Percentiles rank a stretch among this genome's conserved stretches.
Conservation (phyloP, 371 early-diverging fungal genomes). For the Umbelopsis sp. region DNA sequence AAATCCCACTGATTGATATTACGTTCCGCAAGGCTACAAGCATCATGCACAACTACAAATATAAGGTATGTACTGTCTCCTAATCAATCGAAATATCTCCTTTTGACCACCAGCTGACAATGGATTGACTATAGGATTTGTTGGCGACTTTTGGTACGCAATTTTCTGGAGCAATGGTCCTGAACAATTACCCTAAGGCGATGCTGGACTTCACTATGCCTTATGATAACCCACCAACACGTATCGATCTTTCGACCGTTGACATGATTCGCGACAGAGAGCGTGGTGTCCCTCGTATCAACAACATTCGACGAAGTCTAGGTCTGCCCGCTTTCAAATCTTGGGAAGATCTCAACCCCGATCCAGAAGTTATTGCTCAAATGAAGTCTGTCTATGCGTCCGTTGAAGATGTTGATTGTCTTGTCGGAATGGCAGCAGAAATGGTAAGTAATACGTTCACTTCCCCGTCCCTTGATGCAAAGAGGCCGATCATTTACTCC, state of each 20-base stretch:
- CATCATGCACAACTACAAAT: slow-evolving; percentile 11
- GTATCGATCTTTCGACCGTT: not conserved
- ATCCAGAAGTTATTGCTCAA: not conserved
- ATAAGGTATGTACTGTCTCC: not conserved
- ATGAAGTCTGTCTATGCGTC: not conserved
- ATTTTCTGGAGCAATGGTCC: not conserved
- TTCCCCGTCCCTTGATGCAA: not conserved
- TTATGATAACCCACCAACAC: not conserved
- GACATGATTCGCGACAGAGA: slow-evolving; percentile 10
- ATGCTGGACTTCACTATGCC: slow-evolving; percentile 5
- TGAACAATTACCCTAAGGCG: slow-evolving; percentile 1
- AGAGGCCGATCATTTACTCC: not conserved
- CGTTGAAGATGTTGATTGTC: slow-evolving; percentile 2
- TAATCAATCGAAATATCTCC: not conserved
- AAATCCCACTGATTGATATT: not conserved
- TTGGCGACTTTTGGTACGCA: slow-evolving; percentile 3
- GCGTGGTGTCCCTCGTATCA: slow-evolving; percentile 7
- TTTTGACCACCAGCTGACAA: not conserved
- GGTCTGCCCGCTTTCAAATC: not conserved
- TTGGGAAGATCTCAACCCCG: not conserved
- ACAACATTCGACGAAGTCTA: slow-evolving; percentile 2
- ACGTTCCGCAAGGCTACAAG: not conserved
- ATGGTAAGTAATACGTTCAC: not conserved
- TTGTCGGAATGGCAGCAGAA: slow-evolving; percentile 9
- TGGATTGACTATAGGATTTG: not conserved